Base-by-base conservation (phyloP, 1,139 yeast genomes). In the Pichia sp. region DNA sequence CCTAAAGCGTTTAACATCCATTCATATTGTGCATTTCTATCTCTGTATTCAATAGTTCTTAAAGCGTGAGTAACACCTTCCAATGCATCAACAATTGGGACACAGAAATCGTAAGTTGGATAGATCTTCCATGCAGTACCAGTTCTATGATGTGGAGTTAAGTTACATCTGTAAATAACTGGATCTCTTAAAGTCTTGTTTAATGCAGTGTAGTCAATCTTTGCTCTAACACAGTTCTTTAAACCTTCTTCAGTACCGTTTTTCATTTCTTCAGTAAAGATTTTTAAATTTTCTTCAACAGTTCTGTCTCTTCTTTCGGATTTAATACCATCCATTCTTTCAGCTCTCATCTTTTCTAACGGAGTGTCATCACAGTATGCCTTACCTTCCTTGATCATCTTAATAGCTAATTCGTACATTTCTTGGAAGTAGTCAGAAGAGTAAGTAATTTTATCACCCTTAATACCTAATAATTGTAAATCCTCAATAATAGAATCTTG, bases 81-180 rank as follows among this genome's bases (percentile, higher is more conserved):
- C 46, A 87, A 60, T 24, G 96, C 70, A 65, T 91, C 98, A 47
- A 91, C 96, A 45, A 89, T 78, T 46, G 97, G 97, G 48, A 85
- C 95, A 74, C 97, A 89, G 82, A 91, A 91, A 66, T 91, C 98
- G 64, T 91, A 91, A 39, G 96, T 88, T 58, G 98, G 97, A 69
- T 91, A 91, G 63, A 88, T 77, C 67, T 89, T 91, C 97, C 97
- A 91, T 43, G 70, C 57, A 38, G 80, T 61, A 39, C 96, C 96
- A 36, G 97, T 89, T 68, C 96, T 83, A 69, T 89, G 97, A 62
- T 91, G 98, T 45, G 98, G 96, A 50, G 94, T 87, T 61, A 85
- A 69, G 73, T 89, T 89, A 68, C 94, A 82, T 75, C 98, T 81
- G 80, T 88, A 91, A 54, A 91, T 83, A 47, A 89, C 96, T 33